Conservation (phyloP, 129 eudicot genomes). For the Heracleum sosnowskyi region DNA sequence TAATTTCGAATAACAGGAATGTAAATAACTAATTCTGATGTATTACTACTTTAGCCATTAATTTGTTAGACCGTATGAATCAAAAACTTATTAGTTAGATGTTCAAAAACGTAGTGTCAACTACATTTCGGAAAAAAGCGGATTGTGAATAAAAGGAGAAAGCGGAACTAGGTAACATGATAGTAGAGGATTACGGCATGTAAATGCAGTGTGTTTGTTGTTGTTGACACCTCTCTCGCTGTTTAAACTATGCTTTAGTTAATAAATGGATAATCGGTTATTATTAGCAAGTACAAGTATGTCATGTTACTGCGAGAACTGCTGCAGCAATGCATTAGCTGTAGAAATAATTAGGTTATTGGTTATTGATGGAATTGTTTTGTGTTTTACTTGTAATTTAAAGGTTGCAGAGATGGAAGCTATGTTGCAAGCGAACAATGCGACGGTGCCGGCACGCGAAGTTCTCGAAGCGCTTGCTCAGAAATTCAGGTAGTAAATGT, state of each 20-base stretch:
- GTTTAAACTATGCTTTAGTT: background rate
- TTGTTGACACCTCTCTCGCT: background rate
- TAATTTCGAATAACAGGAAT: background rate
- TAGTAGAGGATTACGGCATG: no score
- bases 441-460: slow-evolving; percentile 58
- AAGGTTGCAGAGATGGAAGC: slow-evolving; percentile 93
- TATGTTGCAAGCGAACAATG: slow-evolving; percentile 61
- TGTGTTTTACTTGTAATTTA: background rate
- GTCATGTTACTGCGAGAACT: background rate
- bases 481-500: slow-evolving; percentile 54
- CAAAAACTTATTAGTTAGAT: no score
- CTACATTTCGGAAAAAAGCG: no score
- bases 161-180: no score
- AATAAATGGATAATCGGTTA: background rate
- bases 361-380: background rate
- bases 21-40: background rate
- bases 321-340: background rate
- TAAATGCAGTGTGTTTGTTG: background rate
- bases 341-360: background rate
- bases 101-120: no score
- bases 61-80: no score
- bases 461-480: slow-evolving; percentile 67
- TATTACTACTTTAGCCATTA: no score
- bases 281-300: background rate
- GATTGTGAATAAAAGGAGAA: no score